phyloP scores from a whole-genome alignment of 202 grass and related monocot species.

The Elaeis oleifera region DNA sequence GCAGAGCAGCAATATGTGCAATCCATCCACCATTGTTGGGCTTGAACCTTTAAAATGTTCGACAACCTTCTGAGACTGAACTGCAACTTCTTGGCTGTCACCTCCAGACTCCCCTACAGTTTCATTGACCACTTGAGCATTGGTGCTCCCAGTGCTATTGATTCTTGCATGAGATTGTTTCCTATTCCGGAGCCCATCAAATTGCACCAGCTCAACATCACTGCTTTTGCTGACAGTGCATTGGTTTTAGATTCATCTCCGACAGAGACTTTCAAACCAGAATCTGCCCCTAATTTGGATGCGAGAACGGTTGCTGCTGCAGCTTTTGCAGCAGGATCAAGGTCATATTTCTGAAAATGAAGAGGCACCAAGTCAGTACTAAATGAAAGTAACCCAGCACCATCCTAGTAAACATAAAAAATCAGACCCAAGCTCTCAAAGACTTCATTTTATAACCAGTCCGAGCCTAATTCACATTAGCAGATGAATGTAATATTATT shows the following conservation, averaged over 20 bases:
- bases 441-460: too few relatives aligned
- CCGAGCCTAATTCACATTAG: too few relatives aligned
- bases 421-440: too few relatives aligned
- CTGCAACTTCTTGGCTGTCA: constrained; percentile 26
- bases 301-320: constrained; percentile 83
- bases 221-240: constrained; percentile 42
- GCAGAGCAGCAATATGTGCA: constrained; percentile 71
- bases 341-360: constrained; percentile 81
- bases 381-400: too few relatives aligned
- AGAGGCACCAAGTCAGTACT: not conserved
- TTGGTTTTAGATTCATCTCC: constrained; percentile 49
- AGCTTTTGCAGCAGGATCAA: constrained; percentile 97
- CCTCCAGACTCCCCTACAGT: constrained; percentile 20
- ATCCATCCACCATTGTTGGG: constrained; percentile 70
- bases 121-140: constrained; percentile 31
- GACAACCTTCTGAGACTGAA: constrained; percentile 43
- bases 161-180: constrained; percentile 51
- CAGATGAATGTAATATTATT: too few relatives aligned
- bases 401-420: too few relatives aligned
- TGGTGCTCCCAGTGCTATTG: constrained; percentile 36
- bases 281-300: constrained; percentile 80
- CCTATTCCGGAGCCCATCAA: constrained; percentile 79
- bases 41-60: constrained; percentile 68
- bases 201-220: constrained; percentile 43
- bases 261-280: constrained; percentile 70